Evolutionary conservation across 2,329 filamentous ascomycete species (phyloP), one percentile per base, ranked within the genome.

Genomic region (Arthrocladium fulminans): DNA sequence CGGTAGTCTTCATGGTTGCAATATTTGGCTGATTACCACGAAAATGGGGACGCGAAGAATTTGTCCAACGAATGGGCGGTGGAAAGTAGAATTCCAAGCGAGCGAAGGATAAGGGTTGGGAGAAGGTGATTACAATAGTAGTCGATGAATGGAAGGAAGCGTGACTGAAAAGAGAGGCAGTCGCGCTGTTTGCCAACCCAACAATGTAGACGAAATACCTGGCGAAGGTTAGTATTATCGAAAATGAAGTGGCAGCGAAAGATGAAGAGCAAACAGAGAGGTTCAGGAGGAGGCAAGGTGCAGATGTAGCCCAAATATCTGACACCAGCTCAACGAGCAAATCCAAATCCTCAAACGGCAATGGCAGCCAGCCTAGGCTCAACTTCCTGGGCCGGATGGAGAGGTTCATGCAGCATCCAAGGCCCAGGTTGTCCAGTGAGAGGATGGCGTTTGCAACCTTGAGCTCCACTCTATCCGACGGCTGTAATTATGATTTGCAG

Each of bases 1-100:
- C 60, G 45, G 65, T 61, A 51, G 65, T 66, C 73, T 80, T 80
- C 77, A 81, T 81, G 52, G 48, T 73, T 62, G 53, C 40, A 20
- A 46, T 45, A 29, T 32, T 44, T 20, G 25, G 15, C 22, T 39
- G 5, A 47, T 12, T 3, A 15, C 29, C 15, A 45, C 17, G 20
- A 39, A 45, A 15, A 22, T 25, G 8, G 27, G 3, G 41, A 27
- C 8, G 29, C 22, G n/a, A 23, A 39, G 19, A 17, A 29, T 34
- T 25, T 20, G 32, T 39, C 44, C 42, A 45, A 47, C 20, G 17
- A 47, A 15, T 24, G 32, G 9, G 15, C 27, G 32, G 12, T 15
- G 15, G 15, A 29, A 39, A 38, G 20, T 47, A 39, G 44, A 23
- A 47, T 27, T 38, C 23, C 32, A 17, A 29, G 6, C 44, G 44